Evolutionary conservation across 805 yeast genomes (phyloP).

Genomic region (Teunomyces barrocoloradensis): DNA sequence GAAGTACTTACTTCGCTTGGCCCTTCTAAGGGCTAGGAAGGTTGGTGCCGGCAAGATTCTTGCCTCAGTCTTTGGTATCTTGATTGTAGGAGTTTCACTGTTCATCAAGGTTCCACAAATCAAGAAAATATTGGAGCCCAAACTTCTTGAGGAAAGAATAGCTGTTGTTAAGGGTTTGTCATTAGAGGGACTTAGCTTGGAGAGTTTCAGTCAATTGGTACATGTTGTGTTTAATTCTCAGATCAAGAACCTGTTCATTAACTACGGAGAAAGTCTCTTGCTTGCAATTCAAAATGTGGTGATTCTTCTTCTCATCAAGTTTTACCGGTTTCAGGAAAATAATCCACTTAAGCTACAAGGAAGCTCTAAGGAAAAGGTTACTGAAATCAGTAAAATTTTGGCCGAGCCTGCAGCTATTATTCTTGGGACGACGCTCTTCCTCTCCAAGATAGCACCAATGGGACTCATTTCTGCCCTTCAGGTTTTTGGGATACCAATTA

Average conservation of each 20-base stretch:
- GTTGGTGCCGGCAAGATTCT: constrained; percentile 34
- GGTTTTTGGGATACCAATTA: constrained; percentile 37
- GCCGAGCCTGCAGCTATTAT: constrained; percentile 26
- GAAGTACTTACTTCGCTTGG: constrained; percentile 36
- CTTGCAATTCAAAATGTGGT: constrained; percentile 38
- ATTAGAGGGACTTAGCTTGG: constrained; percentile 33
- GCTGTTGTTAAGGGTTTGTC: constrained; percentile 38
- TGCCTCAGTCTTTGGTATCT: constrained; percentile 30
- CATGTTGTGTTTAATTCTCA: constrained; percentile 40
- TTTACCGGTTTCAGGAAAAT: constrained; percentile 24
- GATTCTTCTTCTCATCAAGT: constrained; percentile 35
- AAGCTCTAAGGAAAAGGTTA: not conserved
- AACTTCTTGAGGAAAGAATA: constrained; percentile 21
- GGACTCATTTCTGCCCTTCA: constrained; percentile 28
- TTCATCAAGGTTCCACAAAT: constrained; percentile 43
- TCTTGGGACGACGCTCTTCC: constrained; percentile 24
- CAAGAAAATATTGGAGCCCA: constrained; percentile 29
- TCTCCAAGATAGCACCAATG: constrained; percentile 32
- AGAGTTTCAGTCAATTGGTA: constrained; percentile 33
- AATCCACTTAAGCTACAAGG: not conserved
- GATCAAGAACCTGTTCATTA: constrained; percentile 31
- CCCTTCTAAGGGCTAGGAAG: constrained; percentile 30
- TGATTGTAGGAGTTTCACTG: constrained; percentile 37
- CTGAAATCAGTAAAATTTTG: constrained; percentile 16
- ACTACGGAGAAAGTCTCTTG: constrained; percentile 41